Evolutionary conservation across 495 filamentous ascomycete genomes (phyloP), one percentile per base, ranked within the genome.

Genomic region (Xylaria acuta): DNA sequence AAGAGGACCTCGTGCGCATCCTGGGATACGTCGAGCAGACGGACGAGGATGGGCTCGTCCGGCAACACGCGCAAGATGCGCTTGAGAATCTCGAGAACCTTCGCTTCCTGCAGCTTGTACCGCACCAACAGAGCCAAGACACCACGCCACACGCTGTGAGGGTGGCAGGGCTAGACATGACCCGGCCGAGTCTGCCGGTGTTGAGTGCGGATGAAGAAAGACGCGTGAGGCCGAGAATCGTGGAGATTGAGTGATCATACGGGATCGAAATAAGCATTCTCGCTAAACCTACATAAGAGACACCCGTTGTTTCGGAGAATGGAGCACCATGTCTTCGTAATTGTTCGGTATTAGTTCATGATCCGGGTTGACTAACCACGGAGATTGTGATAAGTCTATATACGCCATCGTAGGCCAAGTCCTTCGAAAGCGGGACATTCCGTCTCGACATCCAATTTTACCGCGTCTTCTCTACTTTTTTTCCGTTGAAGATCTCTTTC

Each of bases 11-110:
- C 59, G 75, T 88, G 68, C 86, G 88, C 43, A 87, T 91, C 34
- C 75, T 97, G 64, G 80, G 80, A 47, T 94, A 92, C 79, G 88
- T 94, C 25, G 85, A 86, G 64, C 86, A 82, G 59, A 89, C 87
- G 49, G 94, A 97, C 76, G 86, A 82, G 40, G 94, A 97, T 79
- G 87, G 85, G 11, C 82, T 96, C 75, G 92, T 94, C 16, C 87
- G 87, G 70, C 88, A 91, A 62, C 92, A 97, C 84, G 87, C 92
- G 30, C 84, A 83, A 30, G 90, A 88, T 67, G 87, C 95, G 66
- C 79, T 91, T 58, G 93, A 94, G 81, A 92, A 88, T 58, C 72
- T 97, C 72, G 88, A 92, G 78, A 89, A 87, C 27, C 93, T 90
- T 91, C 83, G 88, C 72, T 82, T 92, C 80, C 89, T 81, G 30